Percentiles rank a stretch among this genome's conserved stretches.
Evolutionary conservation across 2,329 filamentous ascomycete genomes (phyloP).

Genomic region (Calonectria pseudoturangicola): DNA sequence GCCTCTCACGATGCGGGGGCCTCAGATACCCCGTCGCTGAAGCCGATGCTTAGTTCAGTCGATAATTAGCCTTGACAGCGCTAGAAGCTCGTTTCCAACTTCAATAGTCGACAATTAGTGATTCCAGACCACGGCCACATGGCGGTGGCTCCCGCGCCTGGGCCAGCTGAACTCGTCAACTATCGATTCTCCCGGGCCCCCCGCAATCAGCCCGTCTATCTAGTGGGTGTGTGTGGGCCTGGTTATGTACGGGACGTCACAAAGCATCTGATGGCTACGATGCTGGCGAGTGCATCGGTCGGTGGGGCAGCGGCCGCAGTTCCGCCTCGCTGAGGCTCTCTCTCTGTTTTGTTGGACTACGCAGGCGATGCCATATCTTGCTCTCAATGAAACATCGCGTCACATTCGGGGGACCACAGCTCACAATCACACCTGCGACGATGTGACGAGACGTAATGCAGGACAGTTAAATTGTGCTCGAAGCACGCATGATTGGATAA

Average conservation of each 20-base stretch:
- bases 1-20: conserved; percentile 14
- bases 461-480: not conserved
- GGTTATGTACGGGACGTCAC: not conserved
- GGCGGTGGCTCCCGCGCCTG: not conserved
- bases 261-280: not conserved
- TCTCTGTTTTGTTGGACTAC: not conserved
- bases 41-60: not conserved
- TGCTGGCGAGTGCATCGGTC: not conserved
- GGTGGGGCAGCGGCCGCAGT: conserved; percentile 19
- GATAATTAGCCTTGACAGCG: not conserved
- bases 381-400: not conserved
- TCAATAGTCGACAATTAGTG: not conserved
- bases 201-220: conserved; percentile 12
- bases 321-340: conserved; percentile 11
- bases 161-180: not conserved
- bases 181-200: conserved; percentile 1
- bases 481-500: not conserved
- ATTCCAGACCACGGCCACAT: not conserved
- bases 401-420: not conserved
- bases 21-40: conserved; percentile 19
- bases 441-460: not conserved
- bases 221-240: not conserved
- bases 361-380: not conserved
- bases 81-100: not conserved
- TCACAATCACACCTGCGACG: no score